Conservation (phyloP, 768 basidiomycete genomes). For the Roridomyces roridus region DNA sequence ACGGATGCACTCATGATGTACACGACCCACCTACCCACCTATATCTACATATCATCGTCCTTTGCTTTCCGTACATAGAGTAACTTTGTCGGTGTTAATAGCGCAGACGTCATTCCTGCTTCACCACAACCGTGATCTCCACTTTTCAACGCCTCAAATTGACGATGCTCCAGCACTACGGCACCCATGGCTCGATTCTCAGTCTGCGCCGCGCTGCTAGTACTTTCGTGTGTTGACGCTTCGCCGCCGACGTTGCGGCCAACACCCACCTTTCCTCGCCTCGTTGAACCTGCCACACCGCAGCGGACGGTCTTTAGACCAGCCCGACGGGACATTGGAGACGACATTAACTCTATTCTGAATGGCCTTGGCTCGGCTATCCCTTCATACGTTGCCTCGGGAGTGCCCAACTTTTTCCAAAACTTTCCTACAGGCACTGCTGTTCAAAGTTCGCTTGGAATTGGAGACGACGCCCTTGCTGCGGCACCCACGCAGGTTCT, state of each 20-base stretch:
- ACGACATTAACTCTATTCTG: constrained; percentile 7
- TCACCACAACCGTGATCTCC: not conserved
- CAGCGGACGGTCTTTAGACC: constrained; percentile 11
- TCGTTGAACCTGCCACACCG: not conserved
- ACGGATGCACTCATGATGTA: constrained; percentile 17
- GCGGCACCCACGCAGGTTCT: constrained; percentile 17
- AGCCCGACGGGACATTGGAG: constrained; percentile 2
- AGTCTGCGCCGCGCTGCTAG: not conserved
- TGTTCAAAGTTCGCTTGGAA: constrained; percentile 13
- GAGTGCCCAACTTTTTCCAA: constrained; percentile 21
- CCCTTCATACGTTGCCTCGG: constrained; percentile 20
- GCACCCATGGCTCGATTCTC: constrained; percentile 1
- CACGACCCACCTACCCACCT: constrained; percentile 8
- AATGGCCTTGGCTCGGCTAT: constrained; percentile 14
- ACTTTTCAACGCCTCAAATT: not conserved
- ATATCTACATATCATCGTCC: not conserved
- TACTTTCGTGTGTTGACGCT: not conserved
- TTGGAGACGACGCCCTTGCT: constrained; percentile 7
- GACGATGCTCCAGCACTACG: not conserved
- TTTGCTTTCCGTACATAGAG: constrained; percentile 18
- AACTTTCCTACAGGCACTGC: constrained; percentile 18
- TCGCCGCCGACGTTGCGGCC: constrained; percentile 10
- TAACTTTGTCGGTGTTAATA: constrained; percentile 9
- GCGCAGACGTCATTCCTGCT: not conserved
- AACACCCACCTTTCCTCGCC: constrained; percentile 3